Evolutionary conservation across 2,329 filamentous ascomycete species (phyloP).

Genomic region (Pleoardoris graminearum): DNA sequence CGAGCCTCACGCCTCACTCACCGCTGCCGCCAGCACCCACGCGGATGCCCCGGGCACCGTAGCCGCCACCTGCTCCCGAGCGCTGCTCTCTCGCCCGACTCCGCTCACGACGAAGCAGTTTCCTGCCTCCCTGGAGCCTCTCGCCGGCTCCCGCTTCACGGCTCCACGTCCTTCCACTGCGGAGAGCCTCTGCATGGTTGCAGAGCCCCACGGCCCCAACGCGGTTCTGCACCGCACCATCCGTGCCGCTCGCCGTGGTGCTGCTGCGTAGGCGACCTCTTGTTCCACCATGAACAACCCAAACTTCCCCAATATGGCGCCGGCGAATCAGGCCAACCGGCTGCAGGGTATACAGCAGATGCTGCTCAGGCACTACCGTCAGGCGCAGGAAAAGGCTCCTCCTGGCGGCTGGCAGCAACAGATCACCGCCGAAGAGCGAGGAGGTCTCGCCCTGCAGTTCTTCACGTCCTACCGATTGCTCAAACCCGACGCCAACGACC

Average conservation of each 20-base stretch:
- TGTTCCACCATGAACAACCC: slow-evolving; percentile 40
- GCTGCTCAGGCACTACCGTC: slow-evolving; percentile 35
- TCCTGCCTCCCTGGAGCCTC: background rate
- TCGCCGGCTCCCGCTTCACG: background rate
- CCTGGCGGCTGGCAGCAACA: slow-evolving; percentile 42
- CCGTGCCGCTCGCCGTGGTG: slow-evolving; percentile 4
- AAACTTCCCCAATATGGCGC: slow-evolving; percentile 34
- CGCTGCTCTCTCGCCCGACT: background rate
- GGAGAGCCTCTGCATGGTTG: slow-evolving; percentile 24
- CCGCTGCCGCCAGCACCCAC: background rate
- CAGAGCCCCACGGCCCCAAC: slow-evolving; percentile 13
- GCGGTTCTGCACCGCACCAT: slow-evolving; percentile 27
- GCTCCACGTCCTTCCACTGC: background rate
- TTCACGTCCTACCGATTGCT: slow-evolving; percentile 38
- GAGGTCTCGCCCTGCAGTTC: slow-evolving; percentile 37
- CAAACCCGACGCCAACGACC: slow-evolving; percentile 35
- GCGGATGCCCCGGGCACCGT: slow-evolving; percentile 8
- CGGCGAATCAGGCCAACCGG: slow-evolving; percentile 18
- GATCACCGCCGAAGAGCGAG: slow-evolving; percentile 36
- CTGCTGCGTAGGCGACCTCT: slow-evolving; percentile 19
- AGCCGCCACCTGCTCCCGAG: background rate
- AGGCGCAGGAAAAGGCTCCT: slow-evolving; percentile 30
- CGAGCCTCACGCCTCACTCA: slow-evolving; percentile 9
- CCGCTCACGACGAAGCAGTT: background rate
- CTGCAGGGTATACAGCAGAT: slow-evolving; percentile 24